Evolutionary conservation across 2,329 filamentous ascomycete species (phyloP).

Genomic region (Seiridium cupressi): DNA sequence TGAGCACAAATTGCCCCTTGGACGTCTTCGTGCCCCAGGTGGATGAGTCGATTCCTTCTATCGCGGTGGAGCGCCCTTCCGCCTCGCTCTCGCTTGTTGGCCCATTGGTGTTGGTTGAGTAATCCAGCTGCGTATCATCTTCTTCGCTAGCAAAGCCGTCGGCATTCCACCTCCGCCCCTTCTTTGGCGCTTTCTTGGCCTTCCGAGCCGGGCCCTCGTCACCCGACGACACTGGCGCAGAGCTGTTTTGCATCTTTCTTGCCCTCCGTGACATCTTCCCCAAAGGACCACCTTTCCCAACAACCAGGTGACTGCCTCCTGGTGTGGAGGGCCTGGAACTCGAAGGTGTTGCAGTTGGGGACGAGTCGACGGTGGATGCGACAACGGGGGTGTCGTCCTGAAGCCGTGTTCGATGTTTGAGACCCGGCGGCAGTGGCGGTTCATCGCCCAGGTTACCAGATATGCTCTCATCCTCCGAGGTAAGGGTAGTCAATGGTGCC

Average conservation of each 20-base stretch:
- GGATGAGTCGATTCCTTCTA: constrained; percentile 74
- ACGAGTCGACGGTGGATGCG: constrained; percentile 61
- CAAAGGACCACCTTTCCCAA: constrained; percentile 71
- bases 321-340: constrained; percentile 80
- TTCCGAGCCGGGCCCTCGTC: constrained; percentile 70
- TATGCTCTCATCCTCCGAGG: constrained; percentile 30
- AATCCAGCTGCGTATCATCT: constrained; percentile 78
- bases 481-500: constrained; percentile 23
- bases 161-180: constrained; percentile 87
- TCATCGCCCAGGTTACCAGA: constrained; percentile 36
- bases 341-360: constrained; percentile 68
- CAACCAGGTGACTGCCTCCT: constrained; percentile 61
- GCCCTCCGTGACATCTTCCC: constrained; percentile 79
- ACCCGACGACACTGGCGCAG: constrained; percentile 72
- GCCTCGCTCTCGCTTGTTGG: constrained; percentile 51
- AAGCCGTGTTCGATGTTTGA: constrained; percentile 38
- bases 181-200: constrained; percentile 68
- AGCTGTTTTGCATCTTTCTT: constrained; percentile 62
- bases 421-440: constrained; percentile 35
- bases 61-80: constrained; percentile 50
- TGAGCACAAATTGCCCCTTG: constrained; percentile 91
- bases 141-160: constrained; percentile 86
- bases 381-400: constrained; percentile 32
- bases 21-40: constrained; percentile 83
- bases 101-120: constrained; percentile 64